Percentiles rank a stretch among this genome's conserved stretches.
Conservation (phyloP, 148 eudicot genomes). For the Chenopodium suecicum region DNA sequence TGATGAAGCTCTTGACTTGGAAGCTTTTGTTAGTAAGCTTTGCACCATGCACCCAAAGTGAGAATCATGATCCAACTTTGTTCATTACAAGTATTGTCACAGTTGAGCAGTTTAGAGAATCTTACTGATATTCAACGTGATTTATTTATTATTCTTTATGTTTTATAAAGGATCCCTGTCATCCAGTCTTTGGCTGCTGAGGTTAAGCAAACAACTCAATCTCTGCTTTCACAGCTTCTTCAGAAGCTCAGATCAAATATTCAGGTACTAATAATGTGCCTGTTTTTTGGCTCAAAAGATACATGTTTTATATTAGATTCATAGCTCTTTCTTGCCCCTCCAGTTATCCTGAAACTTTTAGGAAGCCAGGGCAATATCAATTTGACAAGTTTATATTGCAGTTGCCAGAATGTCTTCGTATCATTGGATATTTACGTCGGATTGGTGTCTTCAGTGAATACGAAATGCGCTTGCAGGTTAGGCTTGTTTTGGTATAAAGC, state of each 20-base stretch:
- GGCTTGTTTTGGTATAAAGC: constrained; percentile 5
- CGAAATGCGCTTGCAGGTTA: constrained; percentile 97
- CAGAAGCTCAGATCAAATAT: constrained; percentile 92
- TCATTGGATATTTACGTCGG: constrained; percentile 94
- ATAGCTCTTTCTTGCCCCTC: background rate
- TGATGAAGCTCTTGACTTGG: constrained; percentile 96
- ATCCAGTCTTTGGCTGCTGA: constrained; percentile 89
- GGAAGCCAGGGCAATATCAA: background rate
- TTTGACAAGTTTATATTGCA: constrained; percentile 35
- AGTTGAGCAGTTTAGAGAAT: constrained; percentile 6
- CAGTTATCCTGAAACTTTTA: background rate
- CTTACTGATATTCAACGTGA: constrained; percentile 10
- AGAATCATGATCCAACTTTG: constrained; percentile 35
- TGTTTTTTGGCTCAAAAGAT: constrained; percentile 1
- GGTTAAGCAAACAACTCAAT: constrained; percentile 89
- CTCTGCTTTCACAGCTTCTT: constrained; percentile 92
- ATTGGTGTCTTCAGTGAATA: constrained; percentile 89
- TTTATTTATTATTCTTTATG: constrained; percentile 10
- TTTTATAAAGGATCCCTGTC: constrained; percentile 56
- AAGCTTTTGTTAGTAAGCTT: constrained; percentile 88
- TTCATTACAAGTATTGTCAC: background rate
- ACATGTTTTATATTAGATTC: background rate
- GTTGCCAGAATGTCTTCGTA: constrained; percentile 98
- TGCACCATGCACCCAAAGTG: constrained; percentile 97
- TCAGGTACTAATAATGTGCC: constrained; percentile 52